These are phyloP conservation scores for Lanzia echinophila DNA, from an alignment of 2,329 filamentous ascomycete genomes.

Conservation along the genomic window DNA sequence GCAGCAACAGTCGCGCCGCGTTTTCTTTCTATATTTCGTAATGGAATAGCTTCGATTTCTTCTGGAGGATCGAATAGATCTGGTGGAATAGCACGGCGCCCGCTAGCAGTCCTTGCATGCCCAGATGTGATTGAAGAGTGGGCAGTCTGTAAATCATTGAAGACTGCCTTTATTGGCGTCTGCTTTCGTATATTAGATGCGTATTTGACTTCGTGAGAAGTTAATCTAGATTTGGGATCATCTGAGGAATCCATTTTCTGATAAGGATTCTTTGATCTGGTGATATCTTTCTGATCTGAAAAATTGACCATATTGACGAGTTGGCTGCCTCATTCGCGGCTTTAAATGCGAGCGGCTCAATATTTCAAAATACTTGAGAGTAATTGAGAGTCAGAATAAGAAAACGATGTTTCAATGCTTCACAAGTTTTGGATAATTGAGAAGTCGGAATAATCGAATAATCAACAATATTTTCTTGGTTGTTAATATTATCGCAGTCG, in stretches of 20 bases:
- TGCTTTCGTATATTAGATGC: slow-evolving; percentile 8
- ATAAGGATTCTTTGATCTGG: slow-evolving; percentile 1
- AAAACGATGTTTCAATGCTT: too few species aligned
- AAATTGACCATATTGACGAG: not conserved
- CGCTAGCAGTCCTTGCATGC: slow-evolving; percentile 13
- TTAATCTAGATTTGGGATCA: slow-evolving; percentile 3
- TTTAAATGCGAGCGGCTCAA: too few species aligned
- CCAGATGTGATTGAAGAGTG: slow-evolving; percentile 27
- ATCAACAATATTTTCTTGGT: too few species aligned
- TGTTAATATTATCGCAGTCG: too few species aligned
- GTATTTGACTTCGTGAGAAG: not conserved
- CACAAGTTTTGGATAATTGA: too few species aligned
- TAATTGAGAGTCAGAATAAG: too few species aligned
- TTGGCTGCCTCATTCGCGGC: too few species aligned
- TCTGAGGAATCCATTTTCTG: not conserved
- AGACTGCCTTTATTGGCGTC: slow-evolving; percentile 21
- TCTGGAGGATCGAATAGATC: slow-evolving; percentile 6
- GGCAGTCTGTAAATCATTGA: slow-evolving; percentile 25
- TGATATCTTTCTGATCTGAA: not conserved
- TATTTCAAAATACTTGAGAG: too few species aligned
- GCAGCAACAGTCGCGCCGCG: slow-evolving; percentile 1
- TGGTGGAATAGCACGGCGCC: slow-evolving; percentile 3
- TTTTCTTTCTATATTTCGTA: slow-evolving; percentile 13
- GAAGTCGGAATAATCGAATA: too few species aligned
- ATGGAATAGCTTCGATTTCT: slow-evolving; percentile 18